These are phyloP conservation scores for Capsicum chinense DNA, from an alignment of 257 asterid genomes.

Conservation along the genomic window DNA sequence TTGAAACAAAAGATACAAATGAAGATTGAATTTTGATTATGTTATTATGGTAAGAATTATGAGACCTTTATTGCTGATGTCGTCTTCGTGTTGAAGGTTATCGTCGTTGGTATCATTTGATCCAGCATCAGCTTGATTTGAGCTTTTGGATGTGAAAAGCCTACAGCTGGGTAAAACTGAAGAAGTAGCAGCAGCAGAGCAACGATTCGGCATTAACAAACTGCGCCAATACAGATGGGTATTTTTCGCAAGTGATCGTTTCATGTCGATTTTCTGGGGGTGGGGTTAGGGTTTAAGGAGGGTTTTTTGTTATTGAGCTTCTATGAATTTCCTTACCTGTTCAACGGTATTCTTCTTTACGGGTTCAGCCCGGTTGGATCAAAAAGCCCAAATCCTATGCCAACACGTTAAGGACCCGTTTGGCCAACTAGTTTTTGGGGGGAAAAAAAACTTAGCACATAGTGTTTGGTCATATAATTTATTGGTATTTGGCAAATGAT, in stretches of 20 bases:
- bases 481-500: too few species aligned
- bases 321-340: neutral
- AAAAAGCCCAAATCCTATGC: too few species aligned
- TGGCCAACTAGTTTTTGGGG: too few species aligned
- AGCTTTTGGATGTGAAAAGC: slow-evolving; percentile 22
- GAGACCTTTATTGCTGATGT: slow-evolving; percentile 18
- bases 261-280: neutral
- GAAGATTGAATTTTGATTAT: neutral
- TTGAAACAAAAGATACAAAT: neutral
- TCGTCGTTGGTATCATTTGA: neutral
- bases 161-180: neutral
- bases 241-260: neutral
- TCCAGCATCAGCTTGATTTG: neutral
- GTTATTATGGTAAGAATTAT: neutral
- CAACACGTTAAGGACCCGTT: too few species aligned
- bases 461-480: too few species aligned
- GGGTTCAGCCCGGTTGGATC: neutral
- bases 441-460: too few species aligned
- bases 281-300: slow-evolving; percentile 4
- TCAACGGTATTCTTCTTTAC: neutral
- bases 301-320: slow-evolving; percentile 13
- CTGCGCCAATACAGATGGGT: neutral
- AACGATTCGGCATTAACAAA: neutral
- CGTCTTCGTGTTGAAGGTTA: neutral
- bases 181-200: neutral